Conservation (phyloP, 1,284 basidiomycete species). For the Cryptococcus hybrid region DNA sequence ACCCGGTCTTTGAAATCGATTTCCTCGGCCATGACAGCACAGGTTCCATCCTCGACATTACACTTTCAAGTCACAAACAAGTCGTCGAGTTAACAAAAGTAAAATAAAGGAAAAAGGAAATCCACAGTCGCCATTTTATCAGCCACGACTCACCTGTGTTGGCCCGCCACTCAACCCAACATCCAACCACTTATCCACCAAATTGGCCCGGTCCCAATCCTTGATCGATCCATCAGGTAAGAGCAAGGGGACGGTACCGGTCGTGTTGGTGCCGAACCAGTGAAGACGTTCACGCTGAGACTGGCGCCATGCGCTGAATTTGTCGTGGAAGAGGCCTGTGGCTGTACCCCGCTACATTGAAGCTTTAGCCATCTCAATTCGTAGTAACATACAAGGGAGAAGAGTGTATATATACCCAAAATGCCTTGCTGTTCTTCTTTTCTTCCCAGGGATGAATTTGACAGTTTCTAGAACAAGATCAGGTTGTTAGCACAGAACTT, state of each 20-base stretch:
- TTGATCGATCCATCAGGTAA: conserved; percentile 11
- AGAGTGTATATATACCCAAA: conserved; percentile 22
- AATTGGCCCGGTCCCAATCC: conserved; percentile 16
- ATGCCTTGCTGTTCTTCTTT: conserved; percentile 41
- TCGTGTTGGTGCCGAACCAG: conserved; percentile 30
- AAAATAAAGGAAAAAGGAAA: too few relatives aligned
- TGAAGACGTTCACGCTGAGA: conserved; percentile 51
- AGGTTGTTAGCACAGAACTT: neutral
- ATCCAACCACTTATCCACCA: conserved; percentile 38
- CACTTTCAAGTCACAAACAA: conserved; percentile 15
- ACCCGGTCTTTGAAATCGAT: conserved; percentile 47
- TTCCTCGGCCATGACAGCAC: conserved; percentile 39
- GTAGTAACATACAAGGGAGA: conserved; percentile 2
- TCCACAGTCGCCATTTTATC: too few relatives aligned
- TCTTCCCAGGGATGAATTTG: conserved; percentile 37
- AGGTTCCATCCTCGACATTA: conserved; percentile 43
- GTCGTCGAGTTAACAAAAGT: too few relatives aligned
- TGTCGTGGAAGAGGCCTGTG: conserved; percentile 49
- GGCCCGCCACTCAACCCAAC: conserved; percentile 36
- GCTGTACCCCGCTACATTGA: conserved; percentile 42
- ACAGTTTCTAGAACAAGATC: conserved; percentile 18
- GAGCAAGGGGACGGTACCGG: conserved; percentile 3
- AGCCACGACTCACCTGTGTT: conserved; percentile 18
- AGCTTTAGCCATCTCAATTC: too few relatives aligned
- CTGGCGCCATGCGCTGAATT: conserved; percentile 41